phyloP scores from a whole-genome alignment of 2,329 filamentous ascomycete species.

The Beauveria sp. region DNA sequence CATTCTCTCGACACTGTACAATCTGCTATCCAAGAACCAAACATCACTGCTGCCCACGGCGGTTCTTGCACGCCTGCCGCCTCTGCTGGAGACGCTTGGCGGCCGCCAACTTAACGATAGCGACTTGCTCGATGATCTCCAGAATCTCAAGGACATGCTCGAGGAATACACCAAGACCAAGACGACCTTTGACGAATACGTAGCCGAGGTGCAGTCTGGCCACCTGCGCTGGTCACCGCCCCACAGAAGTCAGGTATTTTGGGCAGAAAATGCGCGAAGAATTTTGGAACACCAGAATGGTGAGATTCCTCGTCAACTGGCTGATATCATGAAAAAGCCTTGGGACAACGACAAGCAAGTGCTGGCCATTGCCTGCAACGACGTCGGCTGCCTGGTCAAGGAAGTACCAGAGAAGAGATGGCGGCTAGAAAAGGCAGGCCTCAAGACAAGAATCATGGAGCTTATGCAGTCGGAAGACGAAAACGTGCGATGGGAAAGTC shows the following conservation, averaged over 20 bases:
- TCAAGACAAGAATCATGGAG: constrained; percentile 87
- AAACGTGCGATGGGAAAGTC: constrained; percentile 83
- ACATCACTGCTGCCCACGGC: constrained; percentile 74
- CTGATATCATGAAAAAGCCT: constrained; percentile 68
- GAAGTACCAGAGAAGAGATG: constrained; percentile 78
- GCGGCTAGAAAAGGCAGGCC: constrained; percentile 71
- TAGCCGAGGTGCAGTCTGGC: constrained; percentile 76
- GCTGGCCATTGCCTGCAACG: constrained; percentile 86
- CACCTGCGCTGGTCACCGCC: constrained; percentile 90
- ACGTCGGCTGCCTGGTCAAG: constrained; percentile 80
- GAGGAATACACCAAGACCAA: constrained; percentile 63
- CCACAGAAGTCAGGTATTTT: constrained; percentile 79
- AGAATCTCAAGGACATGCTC: constrained; percentile 52
- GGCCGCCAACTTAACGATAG: constrained; percentile 56
- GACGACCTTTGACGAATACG: constrained; percentile 81
- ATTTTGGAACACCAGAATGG: constrained; percentile 81
- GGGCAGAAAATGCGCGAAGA: constrained; percentile 81
- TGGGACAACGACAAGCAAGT: constrained; percentile 82
- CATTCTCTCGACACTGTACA: constrained; percentile 80
- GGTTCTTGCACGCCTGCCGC: constrained; percentile 73
- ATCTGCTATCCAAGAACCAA: constrained; percentile 65
- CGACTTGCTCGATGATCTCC: constrained; percentile 56
- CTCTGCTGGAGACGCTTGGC: constrained; percentile 54
- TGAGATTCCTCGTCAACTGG: constrained; percentile 68
- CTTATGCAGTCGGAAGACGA: constrained; percentile 87